Evolutionary conservation across 2,329 filamentous ascomycete species (phyloP).

Genomic region (Epichloe festucae): DNA sequence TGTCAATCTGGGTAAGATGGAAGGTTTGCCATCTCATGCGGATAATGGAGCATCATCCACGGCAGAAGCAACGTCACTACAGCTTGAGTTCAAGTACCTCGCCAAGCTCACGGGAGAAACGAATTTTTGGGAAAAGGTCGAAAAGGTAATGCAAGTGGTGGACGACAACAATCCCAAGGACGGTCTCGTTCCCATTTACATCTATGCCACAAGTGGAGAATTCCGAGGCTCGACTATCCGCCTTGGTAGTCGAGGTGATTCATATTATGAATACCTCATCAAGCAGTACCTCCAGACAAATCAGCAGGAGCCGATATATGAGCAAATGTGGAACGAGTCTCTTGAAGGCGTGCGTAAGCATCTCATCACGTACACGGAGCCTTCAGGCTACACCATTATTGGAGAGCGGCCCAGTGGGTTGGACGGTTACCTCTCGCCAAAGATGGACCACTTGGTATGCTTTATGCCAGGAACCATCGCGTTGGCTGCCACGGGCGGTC

Average conservation of each 20-base stretch:
- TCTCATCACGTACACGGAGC: slow-evolving; percentile 75
- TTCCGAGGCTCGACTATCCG: slow-evolving; percentile 82
- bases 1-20: slow-evolving; percentile 66
- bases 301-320: slow-evolving; percentile 71
- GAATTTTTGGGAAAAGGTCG: slow-evolving; percentile 81
- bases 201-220: slow-evolving; percentile 63
- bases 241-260: slow-evolving; percentile 86
- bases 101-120: slow-evolving; percentile 88
- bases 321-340: slow-evolving; percentile 85
- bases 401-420: slow-evolving; percentile 74
- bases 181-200: slow-evolving; percentile 83
- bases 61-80: slow-evolving; percentile 80
- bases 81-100: slow-evolving; percentile 95
- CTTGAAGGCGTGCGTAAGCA: slow-evolving; percentile 80
- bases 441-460: slow-evolving; percentile 97
- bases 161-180: slow-evolving; percentile 70
- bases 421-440: slow-evolving; percentile 52
- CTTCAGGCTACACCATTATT: slow-evolving; percentile 73
- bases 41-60: slow-evolving; percentile 86
- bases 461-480: slow-evolving; percentile 97
- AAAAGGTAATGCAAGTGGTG: slow-evolving; percentile 83
- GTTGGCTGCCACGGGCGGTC: slow-evolving; percentile 68
- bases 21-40: slow-evolving; percentile 68
- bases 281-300: slow-evolving; percentile 96
- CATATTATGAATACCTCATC: slow-evolving; percentile 97